These are phyloP conservation scores for Penstemon eatonii DNA, from an alignment of 257 asterid genomes.

Conservation along the genomic window DNA sequence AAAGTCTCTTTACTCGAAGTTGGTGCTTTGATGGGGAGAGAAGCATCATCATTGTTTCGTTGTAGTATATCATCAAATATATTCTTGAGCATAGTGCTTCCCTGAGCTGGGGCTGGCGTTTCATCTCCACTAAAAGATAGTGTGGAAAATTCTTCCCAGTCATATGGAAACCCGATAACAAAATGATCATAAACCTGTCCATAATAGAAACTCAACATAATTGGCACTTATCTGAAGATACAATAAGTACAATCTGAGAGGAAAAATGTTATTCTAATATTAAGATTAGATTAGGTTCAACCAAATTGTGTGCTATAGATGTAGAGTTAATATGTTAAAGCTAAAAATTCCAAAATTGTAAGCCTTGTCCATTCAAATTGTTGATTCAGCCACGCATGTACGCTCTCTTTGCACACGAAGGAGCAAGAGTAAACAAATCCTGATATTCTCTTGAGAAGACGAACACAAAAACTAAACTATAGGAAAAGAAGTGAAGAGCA, in stretches of 20 bases:
- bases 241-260: not conserved
- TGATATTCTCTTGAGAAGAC: not conserved
- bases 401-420: not conserved
- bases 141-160: slow-evolving; percentile 64
- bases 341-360: not conserved
- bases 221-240: not conserved
- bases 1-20: slow-evolving; percentile 23
- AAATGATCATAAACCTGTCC: slow-evolving; percentile 54
- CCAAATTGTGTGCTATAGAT: not conserved
- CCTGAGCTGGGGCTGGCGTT: slow-evolving; percentile 23
- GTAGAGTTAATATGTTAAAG: not conserved
- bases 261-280: not conserved
- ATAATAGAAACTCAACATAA: slow-evolving; percentile 5
- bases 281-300: not conserved
- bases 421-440: not conserved
- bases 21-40: slow-evolving; percentile 8
- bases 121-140: slow-evolving; percentile 36
- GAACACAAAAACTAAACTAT: not conserved
- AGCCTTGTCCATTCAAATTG: not conserved
- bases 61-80: slow-evolving; percentile 33
- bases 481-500: not conserved
- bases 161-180: slow-evolving; percentile 65
- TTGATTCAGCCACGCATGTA: not conserved
- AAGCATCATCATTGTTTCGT: slow-evolving; percentile 23
- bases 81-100: slow-evolving; percentile 15